phyloP scores from a whole-genome alignment of 2,329 filamentous ascomycete genomes.

The Epichloe coenophiala region DNA sequence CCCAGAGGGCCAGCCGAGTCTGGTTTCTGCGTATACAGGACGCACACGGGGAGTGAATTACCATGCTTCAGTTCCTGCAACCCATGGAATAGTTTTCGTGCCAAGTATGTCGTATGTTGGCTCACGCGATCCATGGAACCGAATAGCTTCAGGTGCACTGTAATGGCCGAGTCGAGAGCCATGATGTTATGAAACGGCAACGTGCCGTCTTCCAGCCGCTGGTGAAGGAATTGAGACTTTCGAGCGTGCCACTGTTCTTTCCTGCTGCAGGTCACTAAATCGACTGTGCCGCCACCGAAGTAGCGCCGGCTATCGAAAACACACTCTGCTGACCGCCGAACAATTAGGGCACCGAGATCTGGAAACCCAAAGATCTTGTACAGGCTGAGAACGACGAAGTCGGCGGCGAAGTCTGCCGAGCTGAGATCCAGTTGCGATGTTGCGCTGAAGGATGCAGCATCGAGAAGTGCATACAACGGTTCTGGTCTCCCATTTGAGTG shows the following conservation, averaged over 20 bases:
- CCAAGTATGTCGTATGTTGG: conserved; percentile 55
- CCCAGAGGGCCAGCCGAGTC: conserved; percentile 15
- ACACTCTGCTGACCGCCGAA: conserved; percentile 55
- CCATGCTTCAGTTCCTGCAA: conserved; percentile 51
- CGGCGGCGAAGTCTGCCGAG: conserved; percentile 48
- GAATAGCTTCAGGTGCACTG: conserved; percentile 55
- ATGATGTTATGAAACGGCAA: conserved; percentile 83
- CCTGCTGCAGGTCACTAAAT: conserved; percentile 68
- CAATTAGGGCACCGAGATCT: conserved; percentile 72
- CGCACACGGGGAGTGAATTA: conserved; percentile 53
- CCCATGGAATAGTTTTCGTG: conserved; percentile 41
- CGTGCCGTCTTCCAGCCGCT: conserved; percentile 80
- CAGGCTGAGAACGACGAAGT: conserved; percentile 78
- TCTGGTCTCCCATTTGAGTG: conserved; percentile 7
- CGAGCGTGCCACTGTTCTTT: conserved; percentile 66
- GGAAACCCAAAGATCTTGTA: conserved; percentile 99
- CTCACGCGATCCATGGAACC: conserved; percentile 57
- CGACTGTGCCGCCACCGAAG: conserved; percentile 90
- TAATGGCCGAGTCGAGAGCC: conserved; percentile 62
- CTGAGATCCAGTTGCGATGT: conserved; percentile 65
- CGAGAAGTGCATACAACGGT: conserved; percentile 55
- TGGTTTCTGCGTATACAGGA: conserved; percentile 41
- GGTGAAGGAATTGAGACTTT: conserved; percentile 61
- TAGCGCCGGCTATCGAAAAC: conserved; percentile 58
- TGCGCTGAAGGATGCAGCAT: conserved; percentile 70